Evolutionary conservation across 768 basidiomycete species (phyloP), one percentile per base, ranked within the genome.

Genomic region (Pisolithus marmoratus): DNA sequence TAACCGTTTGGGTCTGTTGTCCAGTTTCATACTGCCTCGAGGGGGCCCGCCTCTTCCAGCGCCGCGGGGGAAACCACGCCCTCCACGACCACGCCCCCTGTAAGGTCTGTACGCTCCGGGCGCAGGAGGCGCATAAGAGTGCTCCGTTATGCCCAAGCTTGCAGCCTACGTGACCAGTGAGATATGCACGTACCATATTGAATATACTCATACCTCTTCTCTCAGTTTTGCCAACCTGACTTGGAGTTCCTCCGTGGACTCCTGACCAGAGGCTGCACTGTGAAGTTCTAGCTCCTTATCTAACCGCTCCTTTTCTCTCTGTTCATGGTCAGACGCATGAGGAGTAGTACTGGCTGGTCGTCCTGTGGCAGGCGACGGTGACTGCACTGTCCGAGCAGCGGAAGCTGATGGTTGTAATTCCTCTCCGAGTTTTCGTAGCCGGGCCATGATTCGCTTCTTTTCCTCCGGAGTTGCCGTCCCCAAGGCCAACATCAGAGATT

Each of bases 211-310:
- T 64, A 87, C 89, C 80, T 95, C 87, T 49, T 82, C 85, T 62
- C 85, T 87, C 49, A 93, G 80, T 62, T 77, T 82, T 59, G 83
- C 87, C 29, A 94, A 70, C 62, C 83, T 84, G 22, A 82, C 85
- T 62, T 85, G 82, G 53, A 92, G 69, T 49, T 83, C 82, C 59
- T 87, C 88, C 19, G 85, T 82, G 42, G 70, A 82, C 60, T 77
- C 74, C 12, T 72, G 74, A 5, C 58, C 65, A 1, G 65, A 64
- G 6, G 71, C 74, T 57, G 74, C 74, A 29, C 54, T 19, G 61
- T 83, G 80, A 66, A 82, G 70, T 58, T 91, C 90, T n/a, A 93
- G 73, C 64, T 95, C 92, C 65, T 83, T 84, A 66, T 94, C 92
- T 59, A 94, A 66, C 57, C 77, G 72, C 50, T 88, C 86, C 52